Base-by-base conservation (phyloP, 371 early-diverging fungal species). In the Smittium culicis region DNA sequence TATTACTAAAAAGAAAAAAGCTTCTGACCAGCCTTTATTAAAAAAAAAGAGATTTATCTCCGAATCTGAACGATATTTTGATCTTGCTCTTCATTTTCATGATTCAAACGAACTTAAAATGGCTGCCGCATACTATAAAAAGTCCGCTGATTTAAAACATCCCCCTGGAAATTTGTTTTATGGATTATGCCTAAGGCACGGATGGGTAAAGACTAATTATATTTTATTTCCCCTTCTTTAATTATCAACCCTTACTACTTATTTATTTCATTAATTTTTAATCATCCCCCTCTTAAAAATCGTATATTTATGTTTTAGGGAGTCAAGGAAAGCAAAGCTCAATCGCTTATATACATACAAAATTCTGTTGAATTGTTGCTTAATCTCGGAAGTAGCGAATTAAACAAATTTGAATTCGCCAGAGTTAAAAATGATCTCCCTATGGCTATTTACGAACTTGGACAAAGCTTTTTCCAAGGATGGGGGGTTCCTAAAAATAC, bases 401-500 rank as follows among this genome's bases (percentile, higher is more conserved):
- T 72, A 70, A 70, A 72, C 29, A 71, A 73, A 32, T 58, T 69
- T 0, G 71, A 70, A n/a, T 71, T 69, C 0, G 78, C 70, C 1
- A 71, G 71, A 61, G 77, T 79, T 17, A 80, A 79, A 57, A 82
- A 81, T 28, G 88, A 88, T 69, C 71, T 90, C 62, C 84, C 86
- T 1, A 76, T 92, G 69, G 92, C 92, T 1, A 86, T 94, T 60
- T 89, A 88, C 73, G 94, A 93, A 75, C 80, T 95, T 1, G 92
- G 88, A 8, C 79, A 88, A 69, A 86, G 86, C 69, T 94, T 88
- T 75, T 81, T 86, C 33, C 90, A 93, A 74, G 95, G 95, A 14
- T 95, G 95, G 95, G 94, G 95, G 45, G 92, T 87, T 27, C 81
- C 83, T 29, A 90, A 87, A 69, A 82, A 85, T 73, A 83, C 88